Base-by-base conservation (phyloP, 2,329 filamentous ascomycete species). In the Cladophialophora carrionii region DNA sequence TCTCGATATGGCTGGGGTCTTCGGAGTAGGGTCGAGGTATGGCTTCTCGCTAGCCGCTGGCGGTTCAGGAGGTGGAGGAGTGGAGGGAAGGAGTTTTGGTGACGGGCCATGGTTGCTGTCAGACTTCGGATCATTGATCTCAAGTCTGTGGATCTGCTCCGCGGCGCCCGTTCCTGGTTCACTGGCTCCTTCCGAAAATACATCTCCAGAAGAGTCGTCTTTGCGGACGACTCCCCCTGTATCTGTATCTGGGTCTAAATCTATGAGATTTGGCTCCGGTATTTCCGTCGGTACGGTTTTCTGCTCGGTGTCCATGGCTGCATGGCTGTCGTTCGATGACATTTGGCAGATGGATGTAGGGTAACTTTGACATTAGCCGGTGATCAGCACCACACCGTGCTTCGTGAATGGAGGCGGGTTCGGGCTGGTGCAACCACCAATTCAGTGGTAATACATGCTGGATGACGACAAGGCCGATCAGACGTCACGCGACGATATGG, bases 1-100 rank as follows among this genome's bases (percentile, higher is more conserved):
- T 56, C 76, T 74, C 20, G 80, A 78, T 26, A 76, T 73, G 65
- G 73, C 74, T 67, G 78, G 80, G 60, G 77, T 81, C 71, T 77
- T 79, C 1, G 80, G 82, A 31, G 79, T 82, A 61, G 80, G 78
- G 67, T 81, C 80, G 22, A 83, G 75, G 73, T 85, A 87, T 41
- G 77, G 75, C 56, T 82, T 78, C 71, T 85, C 82, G 71, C 83
- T 83, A 1, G 80, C 78, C 2, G 82, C 80, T 3, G 78, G 63
- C 20, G 68, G 67, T 43, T 68, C 59, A n/a, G 69, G 82, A 3
- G 81, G 78, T 54, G 82, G 82, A 32, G 82, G 81, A 14, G 71
- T 65, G 6, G 66, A 63, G 14, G 68, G 65, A 41, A 69, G 69
- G 20, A 57, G 56, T 61, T 72, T 71, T n/a, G 64, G 54, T 17